Percentiles rank a stretch among this genome's conserved stretches.
phyloP scores from a whole-genome alignment of 345 rosid genomes.

The Euphorbia peplus region DNA sequence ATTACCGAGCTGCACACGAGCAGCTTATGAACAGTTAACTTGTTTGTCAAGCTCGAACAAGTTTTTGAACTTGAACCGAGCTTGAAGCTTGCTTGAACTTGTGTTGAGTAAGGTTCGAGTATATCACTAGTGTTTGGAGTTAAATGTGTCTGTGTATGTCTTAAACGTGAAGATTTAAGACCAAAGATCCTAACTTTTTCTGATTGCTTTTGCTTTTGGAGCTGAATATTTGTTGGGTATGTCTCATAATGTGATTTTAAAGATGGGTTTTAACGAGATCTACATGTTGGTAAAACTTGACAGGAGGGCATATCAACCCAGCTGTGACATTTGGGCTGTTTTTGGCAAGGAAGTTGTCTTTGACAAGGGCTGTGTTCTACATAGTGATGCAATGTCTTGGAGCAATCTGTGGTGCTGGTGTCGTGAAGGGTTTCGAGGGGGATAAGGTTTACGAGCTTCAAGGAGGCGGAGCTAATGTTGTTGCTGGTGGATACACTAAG shows the following conservation, averaged over 20 bases:
- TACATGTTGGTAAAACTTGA: slow-evolving; percentile 1
- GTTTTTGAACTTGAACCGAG: no score
- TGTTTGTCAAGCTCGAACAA: no score
- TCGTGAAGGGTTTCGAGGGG: slow-evolving; percentile 27
- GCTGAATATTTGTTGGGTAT: background rate
- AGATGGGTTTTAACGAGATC: slow-evolving; percentile 12
- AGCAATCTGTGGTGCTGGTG: slow-evolving; percentile 33
- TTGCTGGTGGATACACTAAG: slow-evolving; percentile 24
- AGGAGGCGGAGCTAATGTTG: slow-evolving; percentile 30
- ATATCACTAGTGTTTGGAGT: no score
- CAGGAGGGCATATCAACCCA: slow-evolving; percentile 33
- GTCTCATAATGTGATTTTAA: background rate
- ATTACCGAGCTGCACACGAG: no score
- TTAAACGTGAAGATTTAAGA: no score
- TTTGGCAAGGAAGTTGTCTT: slow-evolving; percentile 25
- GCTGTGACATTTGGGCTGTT: slow-evolving; percentile 29
- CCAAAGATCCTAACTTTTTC: background rate
- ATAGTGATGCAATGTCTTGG: slow-evolving; percentile 31
- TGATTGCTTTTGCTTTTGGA: background rate
- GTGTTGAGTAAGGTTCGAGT: no score
- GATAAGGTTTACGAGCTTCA: background rate
- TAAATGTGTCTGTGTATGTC: no score
- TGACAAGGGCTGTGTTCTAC: slow-evolving; percentile 28
- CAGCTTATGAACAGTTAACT: no score
- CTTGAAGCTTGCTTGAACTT: no score